Percentiles rank a stretch among this genome's conserved stretches.
Evolutionary conservation across 1,284 basidiomycete genomes (phyloP).

Genomic region (Pyrrhoderma lamaoense): DNA sequence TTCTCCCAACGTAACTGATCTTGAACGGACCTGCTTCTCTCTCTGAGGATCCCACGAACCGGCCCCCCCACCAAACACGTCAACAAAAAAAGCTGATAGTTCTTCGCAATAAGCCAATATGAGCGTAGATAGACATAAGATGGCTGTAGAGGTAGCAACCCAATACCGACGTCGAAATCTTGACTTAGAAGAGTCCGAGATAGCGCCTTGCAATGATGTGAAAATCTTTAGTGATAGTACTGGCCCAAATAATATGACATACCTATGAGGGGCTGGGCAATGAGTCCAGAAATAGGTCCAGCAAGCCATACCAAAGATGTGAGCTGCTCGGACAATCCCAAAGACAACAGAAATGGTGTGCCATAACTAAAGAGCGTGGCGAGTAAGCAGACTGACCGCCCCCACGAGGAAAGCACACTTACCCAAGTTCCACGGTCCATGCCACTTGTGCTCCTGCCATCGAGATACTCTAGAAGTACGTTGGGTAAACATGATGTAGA

Average conservation of each 20-base stretch:
- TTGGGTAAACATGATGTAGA: no score
- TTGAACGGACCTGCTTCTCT: constrained; percentile 44
- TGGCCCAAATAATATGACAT: constrained; percentile 21
- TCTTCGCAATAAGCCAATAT: constrained; percentile 82
- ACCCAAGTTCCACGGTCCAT: constrained; percentile 90
- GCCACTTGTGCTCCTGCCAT: constrained; percentile 90
- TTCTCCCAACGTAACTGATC: not conserved
- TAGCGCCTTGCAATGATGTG: constrained; percentile 55
- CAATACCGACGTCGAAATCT: constrained; percentile 86
- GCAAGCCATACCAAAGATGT: constrained; percentile 97
- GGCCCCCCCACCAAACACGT: constrained; percentile 66
- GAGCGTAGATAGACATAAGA: constrained; percentile 62
- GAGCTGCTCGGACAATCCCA: constrained; percentile 86
- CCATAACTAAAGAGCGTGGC: constrained; percentile 60
- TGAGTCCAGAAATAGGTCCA: constrained; percentile 87
- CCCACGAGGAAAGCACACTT: constrained; percentile 12
- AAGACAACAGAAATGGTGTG: constrained; percentile 84
- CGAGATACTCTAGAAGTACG: constrained; percentile 45
- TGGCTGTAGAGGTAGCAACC: constrained; percentile 77
- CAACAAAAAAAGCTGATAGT: constrained; percentile 70
- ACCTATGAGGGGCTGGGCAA: constrained; percentile 95
- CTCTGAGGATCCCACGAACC: constrained; percentile 89
- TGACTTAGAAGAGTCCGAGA: constrained; percentile 88
- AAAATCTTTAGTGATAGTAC: constrained; percentile 1
- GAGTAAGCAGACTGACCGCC: constrained; percentile 10